Evolutionary conservation across 768 basidiomycete species (phyloP).

Genomic region (Clavulina sp.): DNA sequence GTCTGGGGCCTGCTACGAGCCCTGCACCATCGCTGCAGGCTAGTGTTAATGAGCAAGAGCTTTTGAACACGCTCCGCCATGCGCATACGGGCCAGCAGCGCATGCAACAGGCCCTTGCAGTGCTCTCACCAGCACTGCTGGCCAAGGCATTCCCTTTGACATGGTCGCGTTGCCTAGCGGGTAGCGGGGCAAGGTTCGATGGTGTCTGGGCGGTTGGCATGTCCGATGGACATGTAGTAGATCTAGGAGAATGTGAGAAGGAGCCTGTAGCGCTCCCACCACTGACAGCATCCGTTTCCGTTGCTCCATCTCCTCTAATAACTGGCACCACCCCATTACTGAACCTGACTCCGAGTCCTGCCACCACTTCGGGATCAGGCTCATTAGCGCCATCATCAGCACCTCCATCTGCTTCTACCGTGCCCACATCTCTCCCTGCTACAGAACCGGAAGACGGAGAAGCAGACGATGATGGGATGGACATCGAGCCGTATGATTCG

Average conservation of each 20-base stretch:
- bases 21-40: too few relatives aligned
- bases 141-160: neutral
- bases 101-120: neutral
- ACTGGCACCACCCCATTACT: neutral
- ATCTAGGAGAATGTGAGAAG: neutral
- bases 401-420: neutral
- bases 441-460: neutral
- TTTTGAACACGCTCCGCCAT: neutral
- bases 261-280: too few relatives aligned
- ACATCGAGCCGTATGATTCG: too few relatives aligned
- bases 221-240: neutral
- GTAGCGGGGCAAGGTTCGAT: too few relatives aligned
- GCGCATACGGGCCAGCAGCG: neutral
- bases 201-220: neutral
- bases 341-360: neutral
- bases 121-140: neutral
- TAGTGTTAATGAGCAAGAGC: too few relatives aligned
- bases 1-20: too few relatives aligned
- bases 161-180: neutral
- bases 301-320: too few relatives aligned
- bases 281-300: too few relatives aligned
- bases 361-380: neutral
- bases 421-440: neutral
- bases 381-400: neutral
- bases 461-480: neutral